Conservation (phyloP, 345 rosid species). For the Moringa oleifera region DNA sequence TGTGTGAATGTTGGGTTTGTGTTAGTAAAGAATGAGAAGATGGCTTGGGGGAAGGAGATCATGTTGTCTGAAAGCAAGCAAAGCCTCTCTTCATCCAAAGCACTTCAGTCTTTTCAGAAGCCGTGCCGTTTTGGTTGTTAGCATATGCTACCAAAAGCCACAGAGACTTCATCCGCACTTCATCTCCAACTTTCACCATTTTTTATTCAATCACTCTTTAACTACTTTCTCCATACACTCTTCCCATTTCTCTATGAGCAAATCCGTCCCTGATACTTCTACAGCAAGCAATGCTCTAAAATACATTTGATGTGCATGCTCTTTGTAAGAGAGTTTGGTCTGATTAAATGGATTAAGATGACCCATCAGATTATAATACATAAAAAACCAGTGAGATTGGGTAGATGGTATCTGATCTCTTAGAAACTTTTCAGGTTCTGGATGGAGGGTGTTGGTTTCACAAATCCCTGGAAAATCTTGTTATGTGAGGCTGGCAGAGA, state of each 20-base stretch:
- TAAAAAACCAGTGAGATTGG: too few species aligned
- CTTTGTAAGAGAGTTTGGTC: too few species aligned
- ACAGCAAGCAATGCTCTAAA: neutral
- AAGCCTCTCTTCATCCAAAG: conserved; percentile 21
- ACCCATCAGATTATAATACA: too few species aligned
- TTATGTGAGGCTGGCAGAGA: conserved; percentile 1
- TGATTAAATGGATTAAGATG: neutral
- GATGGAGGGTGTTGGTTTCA: too few species aligned
- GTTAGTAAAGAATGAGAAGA: neutral
- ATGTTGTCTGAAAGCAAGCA: conserved; percentile 22
- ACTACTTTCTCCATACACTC: neutral
- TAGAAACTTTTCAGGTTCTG: too few species aligned
- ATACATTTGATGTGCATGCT: neutral
- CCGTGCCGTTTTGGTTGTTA: conserved; percentile 69
- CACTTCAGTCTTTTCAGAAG: conserved; percentile 33
- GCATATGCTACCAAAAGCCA: conserved; percentile 10
- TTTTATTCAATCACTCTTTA: neutral
- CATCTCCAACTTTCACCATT: conserved; percentile 20
- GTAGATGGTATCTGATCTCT: too few species aligned
- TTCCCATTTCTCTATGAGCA: conserved; percentile 11
- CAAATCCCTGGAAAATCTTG: neutral
- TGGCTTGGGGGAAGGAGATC: conserved; percentile 26
- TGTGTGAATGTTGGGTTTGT: too few species aligned
- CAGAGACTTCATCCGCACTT: conserved; percentile 40
- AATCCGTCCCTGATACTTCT: neutral